Evolutionary conservation across 129 eudicot genomes (phyloP).

Genomic region (Artemisia tridentata): DNA sequence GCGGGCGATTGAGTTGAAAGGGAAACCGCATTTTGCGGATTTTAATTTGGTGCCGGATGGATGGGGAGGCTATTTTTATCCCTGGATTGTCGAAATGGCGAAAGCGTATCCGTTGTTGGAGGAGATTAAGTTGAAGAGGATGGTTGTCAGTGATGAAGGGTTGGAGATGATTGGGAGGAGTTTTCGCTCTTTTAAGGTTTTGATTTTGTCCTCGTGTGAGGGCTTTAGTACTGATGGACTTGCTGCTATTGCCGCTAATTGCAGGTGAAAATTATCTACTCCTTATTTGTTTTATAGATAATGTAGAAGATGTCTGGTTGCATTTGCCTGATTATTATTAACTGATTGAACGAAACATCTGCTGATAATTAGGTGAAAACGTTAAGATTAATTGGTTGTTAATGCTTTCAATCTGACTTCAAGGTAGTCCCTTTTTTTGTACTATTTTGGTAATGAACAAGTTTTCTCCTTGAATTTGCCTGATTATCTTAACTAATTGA

Average conservation of each 20-base stretch:
- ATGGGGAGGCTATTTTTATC: conserved; percentile 77
- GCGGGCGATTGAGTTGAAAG: conserved; percentile 73
- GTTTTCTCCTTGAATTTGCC: not conserved
- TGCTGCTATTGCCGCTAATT: conserved; percentile 91
- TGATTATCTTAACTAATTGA: not conserved
- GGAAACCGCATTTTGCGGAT: conserved; percentile 97
- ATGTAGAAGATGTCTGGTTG: too few species aligned
- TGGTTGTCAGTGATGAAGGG: conserved; percentile 82
- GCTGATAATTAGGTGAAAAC: too few species aligned
- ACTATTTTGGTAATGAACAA: not conserved
- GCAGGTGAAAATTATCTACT: conserved; percentile 52
- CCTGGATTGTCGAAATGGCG: conserved; percentile 72
- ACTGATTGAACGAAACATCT: too few species aligned
- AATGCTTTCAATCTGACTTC: too few species aligned
- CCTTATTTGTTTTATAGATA: not conserved
- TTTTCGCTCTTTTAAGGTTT: conserved; percentile 64
- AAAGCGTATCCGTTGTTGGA: conserved; percentile 75
- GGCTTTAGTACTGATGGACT: conserved; percentile 88
- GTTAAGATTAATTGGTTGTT: too few species aligned
- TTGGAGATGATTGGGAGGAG: conserved; percentile 69
- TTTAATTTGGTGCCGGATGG: conserved; percentile 90
- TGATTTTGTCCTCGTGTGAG: conserved; percentile 80
- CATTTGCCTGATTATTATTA: too few species aligned
- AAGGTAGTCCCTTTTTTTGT: too few species aligned
- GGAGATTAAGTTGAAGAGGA: conserved; percentile 84